Conservation (phyloP, 2,329 filamentous ascomycete species). For the Aphanocladium album region DNA sequence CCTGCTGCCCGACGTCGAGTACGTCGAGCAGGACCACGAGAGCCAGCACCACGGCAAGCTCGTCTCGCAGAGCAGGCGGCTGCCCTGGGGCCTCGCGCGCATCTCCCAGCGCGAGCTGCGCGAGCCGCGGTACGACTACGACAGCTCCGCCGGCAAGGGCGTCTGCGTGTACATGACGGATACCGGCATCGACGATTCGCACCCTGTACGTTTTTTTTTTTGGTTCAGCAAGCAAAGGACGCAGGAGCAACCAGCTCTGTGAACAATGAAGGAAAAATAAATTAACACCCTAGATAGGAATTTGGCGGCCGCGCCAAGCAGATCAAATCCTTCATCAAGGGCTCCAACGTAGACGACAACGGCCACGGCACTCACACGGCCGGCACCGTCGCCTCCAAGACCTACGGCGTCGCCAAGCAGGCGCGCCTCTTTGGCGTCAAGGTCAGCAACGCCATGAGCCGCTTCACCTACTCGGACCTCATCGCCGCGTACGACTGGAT, state of each 20-base stretch:
- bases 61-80: too few relatives aligned
- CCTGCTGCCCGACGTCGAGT: too few relatives aligned
- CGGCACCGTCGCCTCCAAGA: slow-evolving; percentile 38
- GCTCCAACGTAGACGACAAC: slow-evolving; percentile 34
- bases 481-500: slow-evolving; percentile 42
- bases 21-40: too few relatives aligned
- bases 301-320: slow-evolving; percentile 39
- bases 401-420: slow-evolving; percentile 43
- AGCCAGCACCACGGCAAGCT: too few relatives aligned
- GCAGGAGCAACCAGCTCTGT: too few relatives aligned
- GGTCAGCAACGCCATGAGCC: slow-evolving; percentile 35
- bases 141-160: slow-evolving; percentile 32
- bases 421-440: slow-evolving; percentile 40
- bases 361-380: slow-evolving; percentile 46
- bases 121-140: slow-evolving; percentile 31
- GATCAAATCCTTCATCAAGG: slow-evolving; percentile 33
- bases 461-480: slow-evolving; percentile 34
- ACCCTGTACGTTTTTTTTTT: too few relatives aligned
- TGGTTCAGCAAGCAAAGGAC: too few relatives aligned
- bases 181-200: slow-evolving; percentile 34
- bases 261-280: too few relatives aligned
- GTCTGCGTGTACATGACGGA: slow-evolving; percentile 42
- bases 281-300: too few relatives aligned
- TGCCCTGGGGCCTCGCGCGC: slow-evolving; percentile 37
- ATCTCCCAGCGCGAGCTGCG: slow-evolving; percentile 30